Evolutionary conservation across 345 rosid genomes (phyloP).

Genomic region (Cardamine resedifolia): DNA sequence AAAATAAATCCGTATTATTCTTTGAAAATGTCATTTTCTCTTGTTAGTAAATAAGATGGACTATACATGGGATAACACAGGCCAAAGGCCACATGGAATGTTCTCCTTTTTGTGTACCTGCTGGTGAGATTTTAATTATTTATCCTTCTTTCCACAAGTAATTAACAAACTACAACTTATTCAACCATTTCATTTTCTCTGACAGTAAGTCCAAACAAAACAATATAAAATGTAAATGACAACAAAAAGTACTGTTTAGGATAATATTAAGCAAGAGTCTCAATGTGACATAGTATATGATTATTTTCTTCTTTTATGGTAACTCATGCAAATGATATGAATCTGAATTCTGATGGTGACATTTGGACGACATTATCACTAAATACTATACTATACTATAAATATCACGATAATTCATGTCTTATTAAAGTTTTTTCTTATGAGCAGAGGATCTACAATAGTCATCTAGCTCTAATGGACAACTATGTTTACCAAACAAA

Average conservation of each 20-base stretch:
- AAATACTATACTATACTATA: not conserved
- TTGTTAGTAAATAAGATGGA: slow-evolving; percentile 30
- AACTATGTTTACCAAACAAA: not conserved
- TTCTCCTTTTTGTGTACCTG: slow-evolving; percentile 32
- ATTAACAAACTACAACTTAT: slow-evolving; percentile 12
- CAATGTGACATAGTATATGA: slow-evolving; percentile 30
- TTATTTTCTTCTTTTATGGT: not conserved
- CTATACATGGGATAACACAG: slow-evolving; percentile 27
- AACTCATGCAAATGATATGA: not conserved
- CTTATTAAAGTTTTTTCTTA: not conserved
- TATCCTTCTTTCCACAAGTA: slow-evolving; percentile 14
- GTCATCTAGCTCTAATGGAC: not conserved
- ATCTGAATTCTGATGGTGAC: not conserved
- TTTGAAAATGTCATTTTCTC: slow-evolving; percentile 34
- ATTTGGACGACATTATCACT: not conserved
- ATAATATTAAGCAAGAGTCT: slow-evolving; percentile 14
- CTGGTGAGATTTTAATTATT: slow-evolving; percentile 25
- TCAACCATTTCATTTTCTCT: slow-evolving; percentile 23
- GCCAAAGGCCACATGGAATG: slow-evolving; percentile 43
- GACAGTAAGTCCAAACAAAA: slow-evolving; percentile 34
- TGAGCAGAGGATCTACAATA: not conserved
- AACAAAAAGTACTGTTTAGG: slow-evolving; percentile 26
- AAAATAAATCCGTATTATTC: slow-evolving; percentile 24
- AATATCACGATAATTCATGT: not conserved
- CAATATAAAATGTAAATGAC: slow-evolving; percentile 25